Base-by-base conservation (phyloP, 345 rosid species). In the Syzygium aqueum region DNA sequence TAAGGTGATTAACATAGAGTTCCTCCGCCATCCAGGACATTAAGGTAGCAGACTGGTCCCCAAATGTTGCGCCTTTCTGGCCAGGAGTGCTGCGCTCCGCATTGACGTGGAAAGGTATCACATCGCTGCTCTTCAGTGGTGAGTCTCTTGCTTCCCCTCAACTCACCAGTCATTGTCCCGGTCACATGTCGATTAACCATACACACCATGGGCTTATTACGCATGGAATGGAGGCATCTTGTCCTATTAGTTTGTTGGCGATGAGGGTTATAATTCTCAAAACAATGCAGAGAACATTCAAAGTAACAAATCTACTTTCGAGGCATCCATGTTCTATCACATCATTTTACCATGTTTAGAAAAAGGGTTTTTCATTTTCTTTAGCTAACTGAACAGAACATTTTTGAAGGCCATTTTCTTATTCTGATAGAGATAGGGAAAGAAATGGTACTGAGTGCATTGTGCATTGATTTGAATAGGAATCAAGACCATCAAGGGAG, bases 11-110 rank as follows among this genome's bases (percentile, higher is more conserved):
- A 40, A 73, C 49, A 43, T 73, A 37, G 22, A 73, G 27, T 73
- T 73, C 82, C 49, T 73, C 12, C 6, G 25, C 82, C 49, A 40
- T 86, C 43, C 93, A 97, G 99, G 98, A 96, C 61, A 94, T 97
- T n/a, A 94, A 92, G 91, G 91, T 91, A 57, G 98, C 93, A 49
- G 98, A 97, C 92, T 97, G 99, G 99, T 92, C 98, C 84, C 86
- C 88, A 86, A 67, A 95, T 46, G 98, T 97, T 15, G 96, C 98
- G 16, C 98, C 99, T 37, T 96, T 97, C 85, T 97, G 98, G 99
- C 98, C 99, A 1, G 99, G 98, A 3, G 99, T 96, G 82, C 90
- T 96, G 54, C 92, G 91, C 84, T 94, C 98, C 0, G 98, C 97
- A 40, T 87, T 95, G 43, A 94, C 98, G 5, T 97, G 98, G 98